Conservation (phyloP, 2,329 filamentous ascomycete species). For the Clonostachys rosea region DNA sequence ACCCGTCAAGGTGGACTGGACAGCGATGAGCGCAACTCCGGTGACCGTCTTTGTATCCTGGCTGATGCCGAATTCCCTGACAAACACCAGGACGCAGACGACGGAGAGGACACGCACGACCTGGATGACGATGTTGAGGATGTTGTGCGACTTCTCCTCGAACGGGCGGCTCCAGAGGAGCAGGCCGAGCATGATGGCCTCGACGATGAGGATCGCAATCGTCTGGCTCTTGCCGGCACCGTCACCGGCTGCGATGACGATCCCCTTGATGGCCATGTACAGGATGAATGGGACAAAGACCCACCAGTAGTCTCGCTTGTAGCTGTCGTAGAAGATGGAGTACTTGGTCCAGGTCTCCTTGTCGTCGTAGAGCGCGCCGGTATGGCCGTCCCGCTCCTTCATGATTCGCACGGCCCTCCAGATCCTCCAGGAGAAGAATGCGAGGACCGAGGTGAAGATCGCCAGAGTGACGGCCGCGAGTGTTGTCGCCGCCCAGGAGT, state of each 20-base stretch:
- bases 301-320: slow-evolving; percentile 96
- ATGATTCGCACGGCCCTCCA: slow-evolving; percentile 69
- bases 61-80: slow-evolving; percentile 83
- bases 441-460: slow-evolving; percentile 76
- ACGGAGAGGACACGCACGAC: slow-evolving; percentile 85
- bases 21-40: slow-evolving; percentile 86
- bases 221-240: slow-evolving; percentile 82
- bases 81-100: slow-evolving; percentile 84
- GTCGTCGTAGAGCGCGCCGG: slow-evolving; percentile 73
- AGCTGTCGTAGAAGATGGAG: slow-evolving; percentile 94
- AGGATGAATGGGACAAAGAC: slow-evolving; percentile 84
- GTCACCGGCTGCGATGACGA: slow-evolving; percentile 77
- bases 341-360: slow-evolving; percentile 93
- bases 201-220: slow-evolving; percentile 74
- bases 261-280: slow-evolving; percentile 88
- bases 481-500: slow-evolving; percentile 87
- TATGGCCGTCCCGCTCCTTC: slow-evolving; percentile 71
- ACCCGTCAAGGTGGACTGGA: slow-evolving; percentile 81
- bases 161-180: slow-evolving; percentile 84
- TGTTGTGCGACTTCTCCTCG: slow-evolving; percentile 79
- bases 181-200: slow-evolving; percentile 72
- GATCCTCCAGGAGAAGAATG: slow-evolving; percentile 81
- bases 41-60: slow-evolving; percentile 93
- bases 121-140: slow-evolving; percentile 92
- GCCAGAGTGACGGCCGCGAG: slow-evolving; percentile 78